Evolutionary conservation across 192 early-diverging fungal genomes (phyloP).

Genomic region (Backusella tuberculispora): DNA sequence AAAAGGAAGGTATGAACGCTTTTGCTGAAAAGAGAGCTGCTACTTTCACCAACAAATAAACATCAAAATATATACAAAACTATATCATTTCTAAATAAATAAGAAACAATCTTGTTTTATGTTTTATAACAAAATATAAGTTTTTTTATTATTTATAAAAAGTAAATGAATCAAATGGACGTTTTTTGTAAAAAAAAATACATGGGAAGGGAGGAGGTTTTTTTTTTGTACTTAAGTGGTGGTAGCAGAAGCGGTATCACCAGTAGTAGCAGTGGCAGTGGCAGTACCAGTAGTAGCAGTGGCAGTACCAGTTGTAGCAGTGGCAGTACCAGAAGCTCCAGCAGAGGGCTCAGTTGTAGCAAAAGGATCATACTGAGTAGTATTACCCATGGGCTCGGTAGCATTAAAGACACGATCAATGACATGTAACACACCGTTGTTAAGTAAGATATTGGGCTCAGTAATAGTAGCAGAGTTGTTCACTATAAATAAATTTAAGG

Average conservation of each 20-base stretch:
- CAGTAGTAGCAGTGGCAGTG: neutral
- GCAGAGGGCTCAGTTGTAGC: neutral
- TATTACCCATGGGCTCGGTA: neutral
- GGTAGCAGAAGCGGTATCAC: neutral
- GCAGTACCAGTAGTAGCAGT: neutral
- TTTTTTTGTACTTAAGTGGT: neutral
- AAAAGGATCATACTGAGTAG: neutral
- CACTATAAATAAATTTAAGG: neutral
- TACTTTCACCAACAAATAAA: slow-evolving; percentile 85
- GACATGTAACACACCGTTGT: slow-evolving; percentile 34
- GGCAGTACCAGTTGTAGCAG: neutral
- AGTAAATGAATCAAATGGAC: neutral
- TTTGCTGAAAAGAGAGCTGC: slow-evolving; percentile 93
- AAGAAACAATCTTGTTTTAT: neutral
- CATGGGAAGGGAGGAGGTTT: neutral
- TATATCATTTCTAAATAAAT: slow-evolving; percentile 5
- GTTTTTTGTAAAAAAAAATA: neutral
- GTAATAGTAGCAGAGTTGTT: slow-evolving; percentile 27
- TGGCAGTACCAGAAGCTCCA: neutral
- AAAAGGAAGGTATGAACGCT: slow-evolving; percentile 96
- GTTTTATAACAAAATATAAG: neutral
- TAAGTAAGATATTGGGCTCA: slow-evolving; percentile 20
- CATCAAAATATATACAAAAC: neutral
- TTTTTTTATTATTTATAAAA: neutral
- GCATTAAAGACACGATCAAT: slow-evolving; percentile 14